These are phyloP conservation scores for Pisolithus thermaeus DNA, from an alignment of 1,284 basidiomycete species.

Conservation along the genomic window DNA sequence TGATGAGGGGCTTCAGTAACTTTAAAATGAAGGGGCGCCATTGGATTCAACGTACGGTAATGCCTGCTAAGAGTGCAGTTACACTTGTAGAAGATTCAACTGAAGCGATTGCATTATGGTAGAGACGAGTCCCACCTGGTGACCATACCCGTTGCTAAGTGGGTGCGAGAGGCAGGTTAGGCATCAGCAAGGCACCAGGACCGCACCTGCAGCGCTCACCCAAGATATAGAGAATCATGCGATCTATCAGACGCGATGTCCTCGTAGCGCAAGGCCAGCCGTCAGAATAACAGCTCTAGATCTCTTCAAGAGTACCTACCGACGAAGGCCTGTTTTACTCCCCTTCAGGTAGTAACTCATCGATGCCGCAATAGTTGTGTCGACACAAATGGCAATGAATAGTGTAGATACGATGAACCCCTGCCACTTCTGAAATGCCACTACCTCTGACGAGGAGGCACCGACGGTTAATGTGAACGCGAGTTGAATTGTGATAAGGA, in stretches of 20 bases:
- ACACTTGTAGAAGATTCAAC: neutral
- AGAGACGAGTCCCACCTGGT: neutral
- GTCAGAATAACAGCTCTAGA: neutral
- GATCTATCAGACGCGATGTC: neutral
- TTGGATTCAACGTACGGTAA: neutral
- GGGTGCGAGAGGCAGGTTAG: neutral
- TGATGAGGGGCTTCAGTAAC: neutral
- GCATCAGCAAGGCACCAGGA: neutral
- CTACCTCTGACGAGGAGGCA: neutral
- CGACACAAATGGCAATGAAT: neutral
- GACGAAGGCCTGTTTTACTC: neutral
- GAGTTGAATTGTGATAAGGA: neutral
- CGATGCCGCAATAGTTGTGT: neutral
- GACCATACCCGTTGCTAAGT: neutral
- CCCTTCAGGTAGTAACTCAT: neutral
- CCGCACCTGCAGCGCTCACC: neutral
- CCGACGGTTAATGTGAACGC: neutral
- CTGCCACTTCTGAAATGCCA: neutral
- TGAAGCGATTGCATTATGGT: neutral
- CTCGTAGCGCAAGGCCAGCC: neutral
- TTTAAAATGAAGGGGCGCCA: too few species aligned
- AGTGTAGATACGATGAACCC: neutral
- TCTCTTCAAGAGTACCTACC: neutral
- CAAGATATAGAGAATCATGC: neutral
- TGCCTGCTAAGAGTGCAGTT: neutral